Conservation (phyloP, 2,329 filamentous ascomycete genomes). For the Anisogramma anomala region DNA sequence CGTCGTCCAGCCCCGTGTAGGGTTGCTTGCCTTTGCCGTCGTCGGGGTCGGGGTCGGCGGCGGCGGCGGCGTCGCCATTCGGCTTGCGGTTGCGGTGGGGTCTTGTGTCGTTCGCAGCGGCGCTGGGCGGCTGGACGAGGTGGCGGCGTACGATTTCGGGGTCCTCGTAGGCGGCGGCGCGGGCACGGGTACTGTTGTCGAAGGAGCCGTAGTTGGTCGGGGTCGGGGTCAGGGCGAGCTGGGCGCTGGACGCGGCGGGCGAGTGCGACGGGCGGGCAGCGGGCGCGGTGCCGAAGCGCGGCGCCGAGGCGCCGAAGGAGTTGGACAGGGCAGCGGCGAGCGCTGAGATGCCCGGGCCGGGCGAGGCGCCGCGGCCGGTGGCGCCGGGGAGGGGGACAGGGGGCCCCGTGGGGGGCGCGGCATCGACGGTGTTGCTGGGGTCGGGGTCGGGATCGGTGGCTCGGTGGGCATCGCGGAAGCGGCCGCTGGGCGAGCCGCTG, state of each 20-base stretch:
- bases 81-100: conserved; percentile 20
- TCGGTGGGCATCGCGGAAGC: conserved; percentile 6
- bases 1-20: conserved; percentile 37
- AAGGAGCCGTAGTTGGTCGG: conserved; percentile 79
- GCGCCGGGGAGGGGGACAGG: conserved; percentile 55
- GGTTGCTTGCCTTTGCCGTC: conserved; percentile 43
- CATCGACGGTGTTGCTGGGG: conserved; percentile 24
- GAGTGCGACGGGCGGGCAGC: conserved; percentile 43
- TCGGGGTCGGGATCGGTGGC: conserved; percentile 35
- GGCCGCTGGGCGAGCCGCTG: conserved; percentile 20
- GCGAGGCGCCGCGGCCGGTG: conserved; percentile 42
- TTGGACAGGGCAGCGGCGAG: conserved; percentile 78
- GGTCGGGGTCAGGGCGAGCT: conserved; percentile 36
- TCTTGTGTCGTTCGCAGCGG: conserved; percentile 35
- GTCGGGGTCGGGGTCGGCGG: too few relatives aligned
- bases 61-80: conserved; percentile 31
- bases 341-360: conserved; percentile 75
- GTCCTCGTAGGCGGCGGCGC: conserved; percentile 61
- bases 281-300: conserved; percentile 56
- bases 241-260: conserved; percentile 38
- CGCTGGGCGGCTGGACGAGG: conserved; percentile 58
- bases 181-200: conserved; percentile 51
- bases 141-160: conserved; percentile 86
- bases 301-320: conserved; percentile 57
- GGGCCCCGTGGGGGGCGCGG: conserved; percentile 28